Base-by-base conservation (phyloP, 1,284 basidiomycete species). In the Ganoderma meredithae region DNA sequence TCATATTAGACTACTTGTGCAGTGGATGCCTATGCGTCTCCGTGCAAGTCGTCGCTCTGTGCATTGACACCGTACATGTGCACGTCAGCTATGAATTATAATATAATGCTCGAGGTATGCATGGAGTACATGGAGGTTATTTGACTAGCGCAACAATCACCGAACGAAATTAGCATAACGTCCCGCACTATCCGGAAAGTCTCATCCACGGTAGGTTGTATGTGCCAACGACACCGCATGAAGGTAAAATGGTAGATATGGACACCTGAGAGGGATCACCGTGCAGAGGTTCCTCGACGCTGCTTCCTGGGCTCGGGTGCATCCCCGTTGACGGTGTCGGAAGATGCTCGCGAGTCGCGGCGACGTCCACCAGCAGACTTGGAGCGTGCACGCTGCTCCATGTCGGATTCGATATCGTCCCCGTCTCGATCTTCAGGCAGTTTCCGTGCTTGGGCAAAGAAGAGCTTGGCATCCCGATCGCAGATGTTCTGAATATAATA, bases 361-460 rank as follows among this genome's bases (percentile, higher is more conserved):
- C 66, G 63, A 19, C 40, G 56, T 1, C 62, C 64, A 4, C 36
- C 27, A 8, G 65, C 64, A 8, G 69, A 66, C 56, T 63, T 66
- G 22, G 71, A 72, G 31, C 70, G 69, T 2, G 71, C 66, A 12
- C 65, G 69, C 15, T 64, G 52, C 33, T 70, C 70, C 13, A 25
- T 39, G 7, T 72, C 72, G n/a, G 70, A 66, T 31, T 64, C 63
- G 15, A 67, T 64, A 4, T 72, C 70, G 9, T 69, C 70, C 5
- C 31, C 64, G 12, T 60, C 60, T 17, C 60, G 82, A 39, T 49
- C 17, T 25, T 69, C 81, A 8, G 81, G 79, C 64, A 94, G 82
- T 80, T 94, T 94, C 44, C 96, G 89, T 0, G 94, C 94, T 82
- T 99, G 98, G 0, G 96, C 91, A 80, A 99, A 99, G 83, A 97